Conservation (phyloP, 2,329 filamentous ascomycete species). For the Curvularia verruculosa region DNA sequence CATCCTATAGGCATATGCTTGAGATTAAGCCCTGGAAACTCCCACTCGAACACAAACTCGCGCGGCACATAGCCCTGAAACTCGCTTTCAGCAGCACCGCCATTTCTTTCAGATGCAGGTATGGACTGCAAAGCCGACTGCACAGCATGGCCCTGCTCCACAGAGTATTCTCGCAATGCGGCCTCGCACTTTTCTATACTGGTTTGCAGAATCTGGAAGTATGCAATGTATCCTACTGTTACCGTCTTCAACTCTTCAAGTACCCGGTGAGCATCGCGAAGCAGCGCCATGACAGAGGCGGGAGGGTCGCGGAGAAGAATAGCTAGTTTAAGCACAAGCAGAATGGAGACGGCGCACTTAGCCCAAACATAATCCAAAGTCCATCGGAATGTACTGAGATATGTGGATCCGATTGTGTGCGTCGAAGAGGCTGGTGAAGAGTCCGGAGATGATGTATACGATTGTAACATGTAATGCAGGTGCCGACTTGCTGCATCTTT, state of each 20-base stretch:
- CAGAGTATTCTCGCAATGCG: constrained; percentile 49
- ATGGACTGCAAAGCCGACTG: constrained; percentile 6
- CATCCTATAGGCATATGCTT: constrained; percentile 57
- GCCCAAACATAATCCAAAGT: constrained; percentile 66
- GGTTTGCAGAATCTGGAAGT: constrained; percentile 57
- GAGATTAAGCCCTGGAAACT: constrained; percentile 61
- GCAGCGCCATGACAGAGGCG: constrained; percentile 49
- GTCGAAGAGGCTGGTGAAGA: constrained; percentile 26
- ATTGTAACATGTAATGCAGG: constrained; percentile 54
- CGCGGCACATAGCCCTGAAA: constrained; percentile 61
- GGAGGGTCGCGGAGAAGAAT: constrained; percentile 55
- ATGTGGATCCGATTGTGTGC: constrained; percentile 32
- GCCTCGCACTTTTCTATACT: constrained; percentile 60
- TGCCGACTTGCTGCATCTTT: constrained; percentile 60
- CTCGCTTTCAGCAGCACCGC: constrained; percentile 52
- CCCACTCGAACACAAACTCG: constrained; percentile 65
- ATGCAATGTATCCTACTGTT: constrained; percentile 54
- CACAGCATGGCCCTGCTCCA: constrained; percentile 17
- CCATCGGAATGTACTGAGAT: constrained; percentile 59
- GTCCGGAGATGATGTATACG: constrained; percentile 19
- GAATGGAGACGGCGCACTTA: constrained; percentile 63
- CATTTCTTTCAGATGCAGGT: constrained; percentile 5
- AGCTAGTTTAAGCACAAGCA: constrained; percentile 60
- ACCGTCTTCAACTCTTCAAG: constrained; percentile 52
- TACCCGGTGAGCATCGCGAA: constrained; percentile 53